phyloP scores from a whole-genome alignment of 177 flowering plant species.

The Vitis hybrid region DNA sequence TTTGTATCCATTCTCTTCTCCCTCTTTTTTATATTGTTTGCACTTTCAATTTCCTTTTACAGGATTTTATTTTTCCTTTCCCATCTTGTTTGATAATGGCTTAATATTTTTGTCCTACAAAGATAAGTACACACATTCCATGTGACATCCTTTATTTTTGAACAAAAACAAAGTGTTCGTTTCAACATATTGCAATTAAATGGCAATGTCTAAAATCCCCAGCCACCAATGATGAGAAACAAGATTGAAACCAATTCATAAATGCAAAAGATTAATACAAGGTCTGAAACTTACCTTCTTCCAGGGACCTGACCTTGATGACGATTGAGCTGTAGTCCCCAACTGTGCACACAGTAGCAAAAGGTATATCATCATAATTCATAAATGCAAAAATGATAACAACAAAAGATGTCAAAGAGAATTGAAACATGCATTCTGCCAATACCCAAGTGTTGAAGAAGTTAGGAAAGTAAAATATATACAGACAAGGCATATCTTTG shows the following conservation, averaged over 20 bases:
- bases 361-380: background rate
- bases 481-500: background rate
- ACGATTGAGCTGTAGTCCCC: slow-evolving; percentile 23
- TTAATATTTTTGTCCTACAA: too few species aligned
- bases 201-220: too few species aligned
- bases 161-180: too few species aligned
- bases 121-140: too few species aligned
- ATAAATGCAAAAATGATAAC: background rate
- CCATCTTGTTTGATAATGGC: too few species aligned
- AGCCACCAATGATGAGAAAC: background rate
- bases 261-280: background rate
- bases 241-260: background rate
- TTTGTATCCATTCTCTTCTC: too few species aligned
- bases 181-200: too few species aligned
- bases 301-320: slow-evolving; percentile 40
- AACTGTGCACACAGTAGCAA: slow-evolving; percentile 21
- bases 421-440: background rate
- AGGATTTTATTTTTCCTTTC: too few species aligned
- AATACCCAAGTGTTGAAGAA: background rate
- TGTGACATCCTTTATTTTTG: too few species aligned
- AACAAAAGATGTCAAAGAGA: background rate
- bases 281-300: slow-evolving; percentile 29
- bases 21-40: too few species aligned
- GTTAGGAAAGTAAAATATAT: background rate
- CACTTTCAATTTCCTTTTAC: too few species aligned